These are phyloP conservation scores for Wallacemonas rigidus DNA, from an alignment of 208 protist genomes.

Conservation along the genomic window DNA sequence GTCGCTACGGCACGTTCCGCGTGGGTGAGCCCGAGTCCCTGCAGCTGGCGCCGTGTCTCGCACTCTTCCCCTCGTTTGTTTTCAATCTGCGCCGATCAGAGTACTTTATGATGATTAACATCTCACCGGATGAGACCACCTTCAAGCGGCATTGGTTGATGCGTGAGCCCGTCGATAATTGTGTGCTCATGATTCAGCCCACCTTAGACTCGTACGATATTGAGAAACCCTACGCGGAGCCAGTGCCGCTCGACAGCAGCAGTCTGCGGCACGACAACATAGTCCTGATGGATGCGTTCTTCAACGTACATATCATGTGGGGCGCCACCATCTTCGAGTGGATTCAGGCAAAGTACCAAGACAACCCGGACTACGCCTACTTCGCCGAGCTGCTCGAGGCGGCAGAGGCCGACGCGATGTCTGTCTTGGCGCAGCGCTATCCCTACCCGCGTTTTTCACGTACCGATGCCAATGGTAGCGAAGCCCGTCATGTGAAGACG, in stretches of 20 bases:
- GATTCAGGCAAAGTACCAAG: conserved; percentile 93
- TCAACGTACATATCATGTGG: conserved; percentile 98
- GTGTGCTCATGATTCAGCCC: conserved; percentile 98
- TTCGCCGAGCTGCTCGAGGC: conserved; percentile 74
- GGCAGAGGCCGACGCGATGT: conserved; percentile 68
- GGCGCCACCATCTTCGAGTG: conserved; percentile 95
- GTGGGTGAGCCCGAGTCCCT: conserved; percentile 88
- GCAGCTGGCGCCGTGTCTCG: conserved; percentile 88
- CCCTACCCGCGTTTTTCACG: conserved; percentile 88
- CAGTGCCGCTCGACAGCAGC: conserved; percentile 93
- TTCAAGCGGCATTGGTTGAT: conserved; percentile 97
- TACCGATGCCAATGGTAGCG: conserved; percentile 81
- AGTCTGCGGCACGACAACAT: conserved; percentile 93
- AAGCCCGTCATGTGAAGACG: conserved; percentile 88
- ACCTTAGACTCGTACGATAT: conserved; percentile 96
- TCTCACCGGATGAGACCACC: conserved; percentile 97
- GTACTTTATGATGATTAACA: conserved; percentile 98
- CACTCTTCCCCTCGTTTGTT: conserved; percentile 98
- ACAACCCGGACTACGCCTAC: conserved; percentile 85
- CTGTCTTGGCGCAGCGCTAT: conserved; percentile 55
- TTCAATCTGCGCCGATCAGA: conserved; percentile 98
- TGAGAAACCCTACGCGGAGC: conserved; percentile 63
- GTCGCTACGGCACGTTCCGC: conserved; percentile 93
- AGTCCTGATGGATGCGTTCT: conserved; percentile 99
- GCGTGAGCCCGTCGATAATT: conserved; percentile 94